Percentiles rank a stretch among this genome's conserved stretches.
Conservation (phyloP, 352 stramenopile species). For the Pythium aphanidermatum region DNA sequence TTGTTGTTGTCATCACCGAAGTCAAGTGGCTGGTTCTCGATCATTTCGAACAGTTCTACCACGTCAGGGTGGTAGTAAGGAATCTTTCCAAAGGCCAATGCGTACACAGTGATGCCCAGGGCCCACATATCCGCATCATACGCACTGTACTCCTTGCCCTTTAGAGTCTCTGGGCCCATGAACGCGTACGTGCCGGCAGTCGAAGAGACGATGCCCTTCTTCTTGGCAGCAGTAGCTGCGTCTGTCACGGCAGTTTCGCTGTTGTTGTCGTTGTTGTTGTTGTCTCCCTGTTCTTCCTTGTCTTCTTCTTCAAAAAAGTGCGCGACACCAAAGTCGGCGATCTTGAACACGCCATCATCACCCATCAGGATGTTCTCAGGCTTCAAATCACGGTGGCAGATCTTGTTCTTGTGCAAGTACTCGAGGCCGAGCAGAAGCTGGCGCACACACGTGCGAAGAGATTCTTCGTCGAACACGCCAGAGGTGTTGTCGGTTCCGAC, state of each 20-base stretch:
- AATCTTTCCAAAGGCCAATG: constrained; percentile 69
- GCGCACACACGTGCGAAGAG: constrained; percentile 58
- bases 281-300: constrained; percentile 4
- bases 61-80: constrained; percentile 82
- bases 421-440: constrained; percentile 73
- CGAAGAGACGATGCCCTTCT: constrained; percentile 70
- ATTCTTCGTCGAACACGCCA: constrained; percentile 40
- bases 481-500: constrained; percentile 3
- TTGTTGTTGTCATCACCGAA: constrained; percentile 24
- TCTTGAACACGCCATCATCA: constrained; percentile 69
- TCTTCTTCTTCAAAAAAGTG: constrained; percentile 74
- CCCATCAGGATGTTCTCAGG: constrained; percentile 80
- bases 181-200: constrained; percentile 83
- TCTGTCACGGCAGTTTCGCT: constrained; percentile 12
- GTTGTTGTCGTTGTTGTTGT: constrained; percentile 19
- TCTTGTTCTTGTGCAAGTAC: constrained; percentile 82
- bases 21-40: constrained; percentile 49
- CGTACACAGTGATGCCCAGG: constrained; percentile 79
- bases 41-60: constrained; percentile 79
- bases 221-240: constrained; percentile 22
- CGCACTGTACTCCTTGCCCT: constrained; percentile 69
- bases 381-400: constrained; percentile 84
- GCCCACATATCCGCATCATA: constrained; percentile 86
- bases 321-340: constrained; percentile 81
- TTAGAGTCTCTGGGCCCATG: constrained; percentile 79